Evolutionary conservation across 2,329 filamentous ascomycete genomes (phyloP).

Genomic region (Penicillium sp.): DNA sequence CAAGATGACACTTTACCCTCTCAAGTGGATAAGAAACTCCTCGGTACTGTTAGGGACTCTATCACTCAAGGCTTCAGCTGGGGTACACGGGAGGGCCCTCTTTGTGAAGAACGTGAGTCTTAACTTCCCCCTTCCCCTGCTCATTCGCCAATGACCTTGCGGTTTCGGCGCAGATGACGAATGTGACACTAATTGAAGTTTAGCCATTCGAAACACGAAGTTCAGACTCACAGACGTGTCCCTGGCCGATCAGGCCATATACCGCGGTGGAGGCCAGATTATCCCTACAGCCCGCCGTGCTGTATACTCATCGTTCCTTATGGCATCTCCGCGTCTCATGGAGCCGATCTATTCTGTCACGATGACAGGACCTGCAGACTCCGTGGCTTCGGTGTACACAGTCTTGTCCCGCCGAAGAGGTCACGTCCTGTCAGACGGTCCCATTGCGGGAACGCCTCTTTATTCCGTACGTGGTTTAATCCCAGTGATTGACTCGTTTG

Average conservation of each 20-base stretch:
- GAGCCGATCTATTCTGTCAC: conserved; percentile 91
- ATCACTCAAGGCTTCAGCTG: conserved; percentile 96
- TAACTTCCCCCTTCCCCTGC: conserved; percentile 19
- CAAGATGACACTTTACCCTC: conserved; percentile 95
- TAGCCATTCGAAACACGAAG: conserved; percentile 94
- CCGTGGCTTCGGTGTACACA: conserved; percentile 85
- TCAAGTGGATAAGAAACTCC: conserved; percentile 88
- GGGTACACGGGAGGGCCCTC: conserved; percentile 89
- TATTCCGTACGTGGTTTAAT: conserved; percentile 89
- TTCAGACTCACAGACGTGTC: conserved; percentile 93
- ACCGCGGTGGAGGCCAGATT: conserved; percentile 91
- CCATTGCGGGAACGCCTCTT: conserved; percentile 88
- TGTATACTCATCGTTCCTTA: conserved; percentile 93
- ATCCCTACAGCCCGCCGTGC: conserved; percentile 91
- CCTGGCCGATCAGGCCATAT: conserved; percentile 85
- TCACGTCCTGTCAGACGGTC: conserved; percentile 90
- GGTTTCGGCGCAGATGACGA: neutral
- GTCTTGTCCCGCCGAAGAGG: conserved; percentile 83
- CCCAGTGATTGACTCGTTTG: conserved; percentile 95
- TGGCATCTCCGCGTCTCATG: conserved; percentile 95
- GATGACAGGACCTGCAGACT: conserved; percentile 88
- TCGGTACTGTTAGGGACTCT: conserved; percentile 83
- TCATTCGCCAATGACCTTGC: conserved; percentile 10
- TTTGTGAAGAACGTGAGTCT: conserved; percentile 91
- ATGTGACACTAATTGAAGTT: conserved; percentile 22